Evolutionary conservation across 331 rosid genomes (phyloP), one percentile per base, ranked within the genome.

Genomic region (Quercus tomentella): DNA sequence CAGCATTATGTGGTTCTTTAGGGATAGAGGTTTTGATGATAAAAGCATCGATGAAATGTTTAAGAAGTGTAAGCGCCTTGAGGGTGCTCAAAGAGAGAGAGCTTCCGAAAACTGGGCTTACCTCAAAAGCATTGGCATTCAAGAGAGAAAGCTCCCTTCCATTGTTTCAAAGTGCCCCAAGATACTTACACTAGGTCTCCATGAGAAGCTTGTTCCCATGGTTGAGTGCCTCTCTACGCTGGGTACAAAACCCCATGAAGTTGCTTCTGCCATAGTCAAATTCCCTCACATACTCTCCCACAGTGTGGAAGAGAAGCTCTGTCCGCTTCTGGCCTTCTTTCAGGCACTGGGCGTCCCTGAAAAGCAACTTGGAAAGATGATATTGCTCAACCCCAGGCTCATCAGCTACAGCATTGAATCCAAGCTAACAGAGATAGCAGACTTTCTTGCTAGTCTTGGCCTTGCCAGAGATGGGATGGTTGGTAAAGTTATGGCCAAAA

Each of bases 261-360:
- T 92, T 75, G 89, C 91, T 25, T 77, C 97, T 30, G 92, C 99
- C 79, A 89, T 93, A 58, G 77, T 92, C 70, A 92, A 90, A 79
- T 95, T 95, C 65, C 97, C 97, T 80, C 92, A 86, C 80, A 84
- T 95, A 78, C 90, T 93, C 73, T 85, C 90, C 11, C 90, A 89
- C 55, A 89, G 97, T 56, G 97, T 92, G 78, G 97, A 91, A 82
- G 97, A 92, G 91, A 95, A 95, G 91, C 94, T 92, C 14, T 95
- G 97, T 61, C 97, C 97, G 2, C 97, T 95, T 60, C 87, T 95
- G 92, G 97, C 94, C 0, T 93, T 92, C 87, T 90, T 95, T 82
- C 93, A 95, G 87, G 82, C 96, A 6, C 71, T 95, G 31, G 97
- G 96, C 28, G 85, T 95, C 43, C 89, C 96, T 11, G 96, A 91